Percentiles rank a stretch among this genome's conserved stretches.
phyloP scores from a whole-genome alignment of 2,329 filamentous ascomycete genomes.

The Calonectria crousiana region DNA sequence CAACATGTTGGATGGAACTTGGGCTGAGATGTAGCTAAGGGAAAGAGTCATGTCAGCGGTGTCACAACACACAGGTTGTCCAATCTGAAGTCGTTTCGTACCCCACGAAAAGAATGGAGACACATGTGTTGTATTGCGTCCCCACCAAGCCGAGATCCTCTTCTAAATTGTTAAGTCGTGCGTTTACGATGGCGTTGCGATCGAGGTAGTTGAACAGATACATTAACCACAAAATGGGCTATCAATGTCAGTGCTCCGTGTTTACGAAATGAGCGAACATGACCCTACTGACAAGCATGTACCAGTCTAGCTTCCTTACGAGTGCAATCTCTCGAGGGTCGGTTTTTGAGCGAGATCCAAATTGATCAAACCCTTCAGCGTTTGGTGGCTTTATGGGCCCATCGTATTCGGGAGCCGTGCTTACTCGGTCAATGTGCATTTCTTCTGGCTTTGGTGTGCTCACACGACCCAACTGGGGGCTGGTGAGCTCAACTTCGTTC shows the following conservation, averaged over 20 bases:
- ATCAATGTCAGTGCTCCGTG: neutral
- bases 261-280: neutral
- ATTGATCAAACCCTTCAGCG: neutral
- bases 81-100: neutral
- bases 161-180: neutral
- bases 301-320: neutral
- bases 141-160: neutral
- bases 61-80: neutral
- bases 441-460: neutral
- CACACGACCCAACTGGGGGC: neutral
- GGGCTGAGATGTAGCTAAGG: neutral
- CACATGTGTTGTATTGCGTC: neutral
- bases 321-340: neutral
- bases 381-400: neutral
- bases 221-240: neutral
- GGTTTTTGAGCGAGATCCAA: neutral
- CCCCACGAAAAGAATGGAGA: neutral
- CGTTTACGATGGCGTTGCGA: neutral
- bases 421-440: neutral
- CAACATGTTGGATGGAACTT: neutral
- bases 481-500: neutral
- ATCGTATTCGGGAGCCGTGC: neutral
- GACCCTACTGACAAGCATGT: neutral
- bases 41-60: neutral
- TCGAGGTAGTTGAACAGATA: constrained; percentile 2